Percentiles rank a stretch among this genome's conserved stretches.
phyloP scores from a whole-genome alignment of 1,284 basidiomycete species.

The Sanghuangporus baumii region DNA sequence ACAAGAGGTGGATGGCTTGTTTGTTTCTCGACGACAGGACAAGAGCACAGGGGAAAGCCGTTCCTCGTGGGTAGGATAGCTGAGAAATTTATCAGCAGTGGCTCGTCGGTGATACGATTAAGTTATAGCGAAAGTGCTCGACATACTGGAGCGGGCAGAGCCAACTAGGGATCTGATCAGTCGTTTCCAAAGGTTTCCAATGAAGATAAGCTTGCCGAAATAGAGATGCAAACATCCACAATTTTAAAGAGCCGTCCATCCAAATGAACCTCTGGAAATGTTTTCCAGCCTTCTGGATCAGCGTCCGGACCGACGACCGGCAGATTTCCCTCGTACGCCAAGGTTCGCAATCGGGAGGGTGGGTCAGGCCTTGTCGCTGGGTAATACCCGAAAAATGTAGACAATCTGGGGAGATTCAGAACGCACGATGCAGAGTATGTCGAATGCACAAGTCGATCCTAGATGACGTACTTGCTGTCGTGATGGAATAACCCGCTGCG shows the following conservation, averaged over 20 bases:
- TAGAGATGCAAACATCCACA: not conserved
- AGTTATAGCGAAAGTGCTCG: not conserved
- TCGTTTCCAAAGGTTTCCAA: not conserved
- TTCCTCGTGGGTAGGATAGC: slow-evolving; percentile 8
- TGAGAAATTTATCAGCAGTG: not conserved
- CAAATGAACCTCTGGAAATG: not conserved
- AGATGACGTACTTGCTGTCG: slow-evolving; percentile 10
- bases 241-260: slow-evolving; percentile 7
- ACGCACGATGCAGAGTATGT: not conserved
- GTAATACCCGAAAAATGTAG: not conserved
- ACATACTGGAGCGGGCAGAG: slow-evolving; percentile 9
- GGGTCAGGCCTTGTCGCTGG: not conserved
- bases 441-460: not conserved
- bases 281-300: slow-evolving; percentile 12
- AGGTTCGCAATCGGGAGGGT: not conserved
- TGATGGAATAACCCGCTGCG: slow-evolving; percentile 9
- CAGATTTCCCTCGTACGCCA: not conserved
- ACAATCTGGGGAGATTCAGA: not conserved
- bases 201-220: slow-evolving; percentile 4
- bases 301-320: not conserved
- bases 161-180: not conserved
- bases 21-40: not conserved
- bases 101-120: not conserved
- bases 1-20: slow-evolving; percentile 6
- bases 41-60: slow-evolving; percentile 3